A percentile compares a stretch with the other conserved stretches of the same genome.
phyloP scores from a whole-genome alignment of 1,284 basidiomycete species.

The Ceratobasidium sp. region DNA sequence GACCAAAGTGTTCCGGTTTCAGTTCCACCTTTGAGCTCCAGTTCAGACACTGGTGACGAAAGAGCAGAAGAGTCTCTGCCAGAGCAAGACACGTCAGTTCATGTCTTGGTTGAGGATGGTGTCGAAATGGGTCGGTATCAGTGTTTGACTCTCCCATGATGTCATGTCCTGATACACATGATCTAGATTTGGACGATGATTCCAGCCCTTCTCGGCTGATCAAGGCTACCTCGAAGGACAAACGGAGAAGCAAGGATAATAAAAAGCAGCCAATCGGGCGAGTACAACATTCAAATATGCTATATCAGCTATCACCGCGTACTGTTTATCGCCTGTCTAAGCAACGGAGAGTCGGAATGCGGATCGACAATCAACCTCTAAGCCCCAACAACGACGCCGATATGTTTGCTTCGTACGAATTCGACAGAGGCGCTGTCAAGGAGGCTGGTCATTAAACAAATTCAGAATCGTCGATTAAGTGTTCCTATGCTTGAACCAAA shows the following conservation, averaged over 20 bases:
- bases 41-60: slow-evolving; percentile 12
- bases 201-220: slow-evolving; percentile 13
- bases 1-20: background rate
- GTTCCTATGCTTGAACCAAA: too few relatives aligned
- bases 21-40: background rate
- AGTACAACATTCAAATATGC: background rate
- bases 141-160: background rate
- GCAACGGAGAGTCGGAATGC: slow-evolving; percentile 21
- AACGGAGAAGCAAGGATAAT: background rate
- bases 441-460: background rate
- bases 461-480: too few relatives aligned
- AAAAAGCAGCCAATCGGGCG: background rate
- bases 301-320: slow-evolving; percentile 14
- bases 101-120: slow-evolving; percentile 5
- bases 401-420: slow-evolving; percentile 29
- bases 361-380: background rate
- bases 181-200: background rate
- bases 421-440: slow-evolving; percentile 14
- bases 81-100: background rate
- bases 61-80: background rate
- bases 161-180: background rate
- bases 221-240: background rate
- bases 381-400: slow-evolving; percentile 27
- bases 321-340: slow-evolving; percentile 11
- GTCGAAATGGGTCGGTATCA: slow-evolving; percentile 7